Percentiles rank a stretch among this genome's conserved stretches.
These are phyloP conservation scores for Alternaria triticimaculans DNA, from an alignment of 2,329 filamentous ascomycete species.

Conservation along the genomic window DNA sequence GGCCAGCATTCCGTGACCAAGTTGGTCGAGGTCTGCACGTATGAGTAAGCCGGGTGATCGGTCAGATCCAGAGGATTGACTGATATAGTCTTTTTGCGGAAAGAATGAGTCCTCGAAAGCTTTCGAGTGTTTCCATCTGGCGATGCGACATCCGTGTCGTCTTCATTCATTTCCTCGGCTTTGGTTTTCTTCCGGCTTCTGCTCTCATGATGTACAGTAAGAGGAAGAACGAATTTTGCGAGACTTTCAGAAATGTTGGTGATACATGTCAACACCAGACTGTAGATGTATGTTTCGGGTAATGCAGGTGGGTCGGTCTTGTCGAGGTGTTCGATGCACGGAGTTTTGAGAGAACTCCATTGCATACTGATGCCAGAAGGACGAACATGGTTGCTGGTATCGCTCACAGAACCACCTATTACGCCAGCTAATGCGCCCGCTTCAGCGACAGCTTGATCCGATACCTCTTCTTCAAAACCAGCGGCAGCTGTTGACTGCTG, in stretches of 20 bases:
- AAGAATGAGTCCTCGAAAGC: constrained; percentile 70
- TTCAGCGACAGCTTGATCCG: constrained; percentile 88
- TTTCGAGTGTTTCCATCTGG: constrained; percentile 21
- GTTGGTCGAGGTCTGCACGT: constrained; percentile 77
- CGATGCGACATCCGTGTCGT: constrained; percentile 35
- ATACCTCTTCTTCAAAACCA: constrained; percentile 63
- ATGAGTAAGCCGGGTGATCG: constrained; percentile 72
- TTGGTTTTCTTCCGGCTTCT: constrained; percentile 52
- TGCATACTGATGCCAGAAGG: constrained; percentile 83
- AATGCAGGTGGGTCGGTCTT: constrained; percentile 83
- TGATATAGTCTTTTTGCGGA: constrained; percentile 77
- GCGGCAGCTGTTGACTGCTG: constrained; percentile 85
- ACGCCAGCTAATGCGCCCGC: constrained; percentile 87
- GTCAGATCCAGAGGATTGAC: constrained; percentile 81
- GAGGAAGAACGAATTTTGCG: constrained; percentile 88
- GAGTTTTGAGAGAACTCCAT: constrained; percentile 86
- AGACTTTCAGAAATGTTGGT: constrained; percentile 89
- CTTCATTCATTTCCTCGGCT: constrained; percentile 38
- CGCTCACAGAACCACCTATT: constrained; percentile 73
- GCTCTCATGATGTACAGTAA: constrained; percentile 82
- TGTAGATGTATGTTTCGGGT: constrained; percentile 94
- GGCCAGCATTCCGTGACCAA: constrained; percentile 96
- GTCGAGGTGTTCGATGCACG: constrained; percentile 93
- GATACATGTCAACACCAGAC: constrained; percentile 85
- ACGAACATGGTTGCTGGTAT: constrained; percentile 63